Percentiles rank a stretch among this genome's conserved stretches.
These are phyloP conservation scores for Paspalum vaginatum DNA, from an alignment of 176 grass and related monocot species.

Conservation along the genomic window DNA sequence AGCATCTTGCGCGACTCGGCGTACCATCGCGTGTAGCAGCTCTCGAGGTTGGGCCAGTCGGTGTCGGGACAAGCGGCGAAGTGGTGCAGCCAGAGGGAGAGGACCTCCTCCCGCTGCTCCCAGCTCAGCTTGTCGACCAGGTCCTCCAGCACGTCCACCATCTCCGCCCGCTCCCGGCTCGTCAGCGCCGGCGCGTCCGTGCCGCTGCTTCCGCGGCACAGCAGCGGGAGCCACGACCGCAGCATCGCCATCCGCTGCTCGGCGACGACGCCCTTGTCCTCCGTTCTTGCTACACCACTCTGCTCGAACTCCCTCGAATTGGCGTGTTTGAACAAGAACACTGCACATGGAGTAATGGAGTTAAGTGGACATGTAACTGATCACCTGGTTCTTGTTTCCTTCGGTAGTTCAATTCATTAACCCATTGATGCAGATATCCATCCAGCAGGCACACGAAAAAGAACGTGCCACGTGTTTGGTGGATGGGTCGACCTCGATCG, in stretches of 20 bases:
- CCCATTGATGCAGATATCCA: background rate
- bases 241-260: slow-evolving; percentile 53
- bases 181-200: slow-evolving; percentile 65
- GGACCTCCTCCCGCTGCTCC: slow-evolving; percentile 74
- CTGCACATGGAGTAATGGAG: slow-evolving; percentile 32
- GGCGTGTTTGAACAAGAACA: slow-evolving; percentile 74
- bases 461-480: background rate
- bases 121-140: slow-evolving; percentile 67
- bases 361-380: background rate
- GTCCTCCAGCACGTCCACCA: slow-evolving; percentile 65
- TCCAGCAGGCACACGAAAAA: background rate
- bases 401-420: background rate
- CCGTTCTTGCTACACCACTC: background rate
- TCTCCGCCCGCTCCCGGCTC: slow-evolving; percentile 70
- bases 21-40: slow-evolving; percentile 78
- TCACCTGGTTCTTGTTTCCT: background rate
- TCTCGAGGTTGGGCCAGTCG: slow-evolving; percentile 90
- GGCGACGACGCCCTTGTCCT: slow-evolving; percentile 20
- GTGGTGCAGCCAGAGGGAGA: slow-evolving; percentile 86
- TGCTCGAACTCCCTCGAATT: slow-evolving; percentile 63
- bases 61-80: slow-evolving; percentile 64
- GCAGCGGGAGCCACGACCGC: slow-evolving; percentile 75
- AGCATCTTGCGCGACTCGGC: slow-evolving; percentile 62
- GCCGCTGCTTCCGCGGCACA: slow-evolving; percentile 72
- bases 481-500: background rate